A percentile compares a stretch with the other conserved stretches of the same genome.
These are phyloP conservation scores for Kitagawia praeruptora DNA, from an alignment of 129 eudicot species.

Conservation along the genomic window DNA sequence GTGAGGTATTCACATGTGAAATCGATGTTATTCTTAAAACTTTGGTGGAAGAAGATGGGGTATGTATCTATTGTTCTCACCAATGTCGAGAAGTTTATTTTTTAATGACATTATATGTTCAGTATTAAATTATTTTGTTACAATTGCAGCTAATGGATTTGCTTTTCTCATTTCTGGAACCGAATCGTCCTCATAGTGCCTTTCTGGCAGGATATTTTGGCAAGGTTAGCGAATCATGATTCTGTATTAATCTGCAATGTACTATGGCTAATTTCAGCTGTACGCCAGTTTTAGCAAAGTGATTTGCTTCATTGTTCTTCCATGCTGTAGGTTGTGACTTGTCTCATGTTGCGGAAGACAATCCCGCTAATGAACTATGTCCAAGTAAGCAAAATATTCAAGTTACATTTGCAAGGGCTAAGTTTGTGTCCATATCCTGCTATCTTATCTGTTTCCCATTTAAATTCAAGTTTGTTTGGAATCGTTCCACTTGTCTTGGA, in stretches of 20 bases:
- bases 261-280: not conserved
- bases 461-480: not conserved
- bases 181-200: constrained; percentile 60
- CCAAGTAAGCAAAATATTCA: constrained; percentile 27
- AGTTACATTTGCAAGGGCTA: not conserved
- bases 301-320: constrained; percentile 1
- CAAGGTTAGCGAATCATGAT: constrained; percentile 27
- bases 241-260: not conserved
- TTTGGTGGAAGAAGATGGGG: constrained; percentile 43
- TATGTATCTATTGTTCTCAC: constrained; percentile 3
- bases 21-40: constrained; percentile 30
- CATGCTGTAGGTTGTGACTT: constrained; percentile 41
- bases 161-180: constrained; percentile 77
- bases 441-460: not conserved
- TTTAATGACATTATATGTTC: not conserved
- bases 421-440: not conserved
- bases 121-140: constrained; percentile 4
- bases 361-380: constrained; percentile 51
- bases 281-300: constrained; percentile 4
- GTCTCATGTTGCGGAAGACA: constrained; percentile 62
- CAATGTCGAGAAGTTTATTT: not conserved
- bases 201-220: constrained; percentile 75
- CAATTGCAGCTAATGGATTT: constrained; percentile 60
- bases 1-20: constrained; percentile 36
- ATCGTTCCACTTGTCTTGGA: not conserved